A percentile compares a stretch with the other conserved stretches of the same genome.
Evolutionary conservation across 768 basidiomycete genomes (phyloP).

Genomic region (Leucosporidium creatinivorum): DNA sequence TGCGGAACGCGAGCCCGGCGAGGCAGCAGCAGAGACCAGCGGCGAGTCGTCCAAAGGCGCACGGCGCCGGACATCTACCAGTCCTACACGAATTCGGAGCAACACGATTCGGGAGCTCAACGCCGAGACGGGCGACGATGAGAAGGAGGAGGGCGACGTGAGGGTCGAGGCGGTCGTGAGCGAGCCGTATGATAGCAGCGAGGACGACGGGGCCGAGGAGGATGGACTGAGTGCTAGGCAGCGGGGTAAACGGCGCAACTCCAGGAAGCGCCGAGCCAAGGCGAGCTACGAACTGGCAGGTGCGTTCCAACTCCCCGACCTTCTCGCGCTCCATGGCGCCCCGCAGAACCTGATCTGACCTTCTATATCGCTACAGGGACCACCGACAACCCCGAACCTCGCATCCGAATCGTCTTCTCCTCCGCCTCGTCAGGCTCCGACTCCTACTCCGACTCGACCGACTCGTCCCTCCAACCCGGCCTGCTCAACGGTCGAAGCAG

Average conservation of each 20-base stretch:
- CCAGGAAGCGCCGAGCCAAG: slow-evolving; percentile 37
- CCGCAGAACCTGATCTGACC: background rate
- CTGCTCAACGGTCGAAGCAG: too few species aligned
- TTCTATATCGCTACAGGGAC: slow-evolving; percentile 9
- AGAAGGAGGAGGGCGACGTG: slow-evolving; percentile 30
- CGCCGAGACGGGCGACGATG: background rate
- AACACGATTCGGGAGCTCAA: background rate
- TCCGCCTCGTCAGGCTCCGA: slow-evolving; percentile 25
- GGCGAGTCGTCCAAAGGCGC: background rate
- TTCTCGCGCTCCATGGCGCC: background rate
- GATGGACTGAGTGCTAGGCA: background rate
- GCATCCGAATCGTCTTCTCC: slow-evolving; percentile 40
- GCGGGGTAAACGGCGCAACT: slow-evolving; percentile 1
- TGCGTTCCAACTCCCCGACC: slow-evolving; percentile 24
- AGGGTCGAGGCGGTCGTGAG: slow-evolving; percentile 30
- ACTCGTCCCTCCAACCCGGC: slow-evolving; percentile 9
- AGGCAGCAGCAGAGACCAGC: background rate
- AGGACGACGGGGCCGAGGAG: slow-evolving; percentile 9
- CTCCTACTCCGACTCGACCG: slow-evolving; percentile 19
- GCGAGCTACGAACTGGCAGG: slow-evolving; percentile 46
- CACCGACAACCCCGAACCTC: slow-evolving; percentile 41
- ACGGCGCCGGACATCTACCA: background rate
- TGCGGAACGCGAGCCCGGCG: slow-evolving; percentile 14
- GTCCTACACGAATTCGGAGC: background rate
- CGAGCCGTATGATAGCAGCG: slow-evolving; percentile 1